phyloP scores from a whole-genome alignment of 352 stramenopile genomes.

The Phytopythium litorale region DNA sequence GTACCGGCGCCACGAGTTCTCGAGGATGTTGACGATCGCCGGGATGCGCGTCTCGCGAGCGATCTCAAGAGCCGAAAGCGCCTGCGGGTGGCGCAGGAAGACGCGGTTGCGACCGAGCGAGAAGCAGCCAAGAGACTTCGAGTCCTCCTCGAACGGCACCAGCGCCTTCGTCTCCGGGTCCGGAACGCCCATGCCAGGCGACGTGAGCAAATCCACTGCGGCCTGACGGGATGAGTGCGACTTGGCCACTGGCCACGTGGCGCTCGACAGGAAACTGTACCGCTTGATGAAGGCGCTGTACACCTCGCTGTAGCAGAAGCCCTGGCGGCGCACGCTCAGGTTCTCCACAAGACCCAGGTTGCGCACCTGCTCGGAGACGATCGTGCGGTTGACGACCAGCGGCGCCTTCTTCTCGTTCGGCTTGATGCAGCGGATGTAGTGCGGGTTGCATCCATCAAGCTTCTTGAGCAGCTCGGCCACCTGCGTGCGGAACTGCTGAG shows the following conservation, averaged over 20 bases:
- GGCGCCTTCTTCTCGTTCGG: constrained; percentile 86
- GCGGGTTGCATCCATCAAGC: constrained; percentile 83
- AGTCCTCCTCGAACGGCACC: constrained; percentile 75
- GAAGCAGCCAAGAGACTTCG: constrained; percentile 68
- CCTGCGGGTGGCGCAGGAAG: constrained; percentile 88
- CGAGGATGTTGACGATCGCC: constrained; percentile 75
- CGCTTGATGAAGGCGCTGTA: constrained; percentile 82
- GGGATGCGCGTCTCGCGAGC: constrained; percentile 75
- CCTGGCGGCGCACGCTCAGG: constrained; percentile 75
- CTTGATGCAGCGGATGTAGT: constrained; percentile 92
- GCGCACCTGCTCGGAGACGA: constrained; percentile 73
- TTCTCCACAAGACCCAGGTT: constrained; percentile 85
- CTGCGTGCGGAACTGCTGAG: constrained; percentile 80
- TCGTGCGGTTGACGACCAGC: constrained; percentile 56
- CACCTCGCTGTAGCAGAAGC: constrained; percentile 81
- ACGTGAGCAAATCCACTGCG: constrained; percentile 69
- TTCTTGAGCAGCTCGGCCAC: constrained; percentile 79
- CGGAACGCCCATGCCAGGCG: constrained; percentile 48
- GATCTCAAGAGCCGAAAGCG: constrained; percentile 84
- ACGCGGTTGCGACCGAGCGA: constrained; percentile 87
- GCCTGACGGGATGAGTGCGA: constrained; percentile 71
- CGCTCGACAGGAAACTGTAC: constrained; percentile 80
- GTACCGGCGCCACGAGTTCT: constrained; percentile 82
- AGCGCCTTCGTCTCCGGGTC: constrained; percentile 44
- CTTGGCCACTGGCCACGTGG: constrained; percentile 65